Evolutionary conservation across 2,329 filamentous ascomycete species (phyloP).

Genomic region (Torrubiellomyces zombiae): DNA sequence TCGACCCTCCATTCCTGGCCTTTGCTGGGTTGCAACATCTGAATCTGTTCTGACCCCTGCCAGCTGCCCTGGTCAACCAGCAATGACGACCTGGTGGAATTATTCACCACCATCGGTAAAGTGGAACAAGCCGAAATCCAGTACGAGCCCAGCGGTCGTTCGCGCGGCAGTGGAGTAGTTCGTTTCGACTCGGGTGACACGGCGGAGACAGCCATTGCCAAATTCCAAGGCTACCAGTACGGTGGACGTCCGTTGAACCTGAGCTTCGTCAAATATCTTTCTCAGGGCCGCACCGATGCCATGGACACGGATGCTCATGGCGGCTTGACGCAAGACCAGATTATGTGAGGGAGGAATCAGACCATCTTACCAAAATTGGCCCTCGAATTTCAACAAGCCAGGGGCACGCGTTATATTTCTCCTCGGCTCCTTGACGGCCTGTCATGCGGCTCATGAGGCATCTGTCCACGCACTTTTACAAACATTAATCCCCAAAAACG

Average conservation of each 20-base stretch:
- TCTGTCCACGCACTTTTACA: too few species aligned
- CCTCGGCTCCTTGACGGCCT: too few species aligned
- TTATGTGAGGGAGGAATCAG: conserved; percentile 49
- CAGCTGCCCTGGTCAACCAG: conserved; percentile 97
- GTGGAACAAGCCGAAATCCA: conserved; percentile 98
- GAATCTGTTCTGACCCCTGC: conserved; percentile 7
- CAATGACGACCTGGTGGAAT: conserved; percentile 90
- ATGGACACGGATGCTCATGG: conserved; percentile 72
- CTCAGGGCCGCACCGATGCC: conserved; percentile 45
- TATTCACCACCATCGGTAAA: conserved; percentile 96
- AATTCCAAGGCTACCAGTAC: conserved; percentile 96
- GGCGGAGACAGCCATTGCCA: conserved; percentile 84
- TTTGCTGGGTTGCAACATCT: neutral
- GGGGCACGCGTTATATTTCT: too few species aligned
- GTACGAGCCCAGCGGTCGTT: conserved; percentile 92
- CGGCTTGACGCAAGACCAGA: conserved; percentile 89
- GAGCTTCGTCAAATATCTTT: conserved; percentile 86
- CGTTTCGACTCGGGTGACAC: conserved; percentile 72
- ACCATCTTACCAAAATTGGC: too few species aligned
- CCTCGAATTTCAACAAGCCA: too few species aligned
- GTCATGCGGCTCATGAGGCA: too few species aligned
- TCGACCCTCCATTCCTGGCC: too few species aligned
- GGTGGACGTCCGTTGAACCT: conserved; percentile 86
- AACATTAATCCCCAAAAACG: too few species aligned
- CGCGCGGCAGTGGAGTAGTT: conserved; percentile 90